These are phyloP conservation scores for Fusarium armeniacum DNA, from an alignment of 2,329 filamentous ascomycete genomes.

Conservation along the genomic window DNA sequence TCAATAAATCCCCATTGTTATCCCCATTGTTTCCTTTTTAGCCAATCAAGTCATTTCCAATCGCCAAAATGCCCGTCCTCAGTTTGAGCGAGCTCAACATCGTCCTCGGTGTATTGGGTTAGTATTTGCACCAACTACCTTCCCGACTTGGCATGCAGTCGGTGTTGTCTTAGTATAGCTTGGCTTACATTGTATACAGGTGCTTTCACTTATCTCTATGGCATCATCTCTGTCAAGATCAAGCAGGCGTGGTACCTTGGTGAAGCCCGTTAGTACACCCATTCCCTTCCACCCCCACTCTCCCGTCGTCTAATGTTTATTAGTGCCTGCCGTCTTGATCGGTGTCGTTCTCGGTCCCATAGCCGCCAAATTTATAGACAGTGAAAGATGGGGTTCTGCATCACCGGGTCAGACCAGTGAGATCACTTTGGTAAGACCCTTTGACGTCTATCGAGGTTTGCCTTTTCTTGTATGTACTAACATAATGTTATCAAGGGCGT, in stretches of 20 bases:
- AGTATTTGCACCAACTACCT: conserved; percentile 16
- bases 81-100: conserved; percentile 67
- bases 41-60: background rate
- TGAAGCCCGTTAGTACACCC: conserved; percentile 65
- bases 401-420: conserved; percentile 51
- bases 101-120: conserved; percentile 61
- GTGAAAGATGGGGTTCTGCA: conserved; percentile 48
- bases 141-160: too few species aligned
- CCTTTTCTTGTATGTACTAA: background rate
- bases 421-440: conserved; percentile 57
- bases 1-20: background rate
- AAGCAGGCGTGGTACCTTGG: conserved; percentile 68
- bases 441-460: rapidly evolving
- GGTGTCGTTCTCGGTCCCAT: conserved; percentile 69
- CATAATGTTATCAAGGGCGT: conserved; percentile 54
- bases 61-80: conserved; percentile 48
- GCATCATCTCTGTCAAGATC: conserved; percentile 65
- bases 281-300: conserved; percentile 25
- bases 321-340: conserved; percentile 63
- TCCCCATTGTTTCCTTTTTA: background rate
- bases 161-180: conserved; percentile 52
- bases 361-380: conserved; percentile 66
- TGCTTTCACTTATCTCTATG: conserved; percentile 63
- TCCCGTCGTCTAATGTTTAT: too few species aligned
- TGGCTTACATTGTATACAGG: conserved; percentile 57